These are phyloP conservation scores for Lepiota brunneoincarnata DNA, from an alignment of 768 basidiomycete species.

Conservation along the genomic window DNA sequence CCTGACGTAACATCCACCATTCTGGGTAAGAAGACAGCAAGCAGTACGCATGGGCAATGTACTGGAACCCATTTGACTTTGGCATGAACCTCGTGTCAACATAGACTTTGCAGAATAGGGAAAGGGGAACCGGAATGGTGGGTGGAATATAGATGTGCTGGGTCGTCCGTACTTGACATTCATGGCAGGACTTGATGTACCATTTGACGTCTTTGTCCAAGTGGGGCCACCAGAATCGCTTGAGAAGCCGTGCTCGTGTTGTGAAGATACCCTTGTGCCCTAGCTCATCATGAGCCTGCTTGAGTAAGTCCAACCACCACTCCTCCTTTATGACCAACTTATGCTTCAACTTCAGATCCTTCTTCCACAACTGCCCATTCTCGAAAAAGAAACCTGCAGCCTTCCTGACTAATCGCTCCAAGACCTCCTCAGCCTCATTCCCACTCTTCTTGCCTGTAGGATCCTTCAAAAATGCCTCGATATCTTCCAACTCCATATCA, in stretches of 20 bases:
- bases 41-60: slow-evolving; percentile 24
- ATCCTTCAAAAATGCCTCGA: slow-evolving; percentile 13
- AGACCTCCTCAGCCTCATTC: background rate
- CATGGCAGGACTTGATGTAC: slow-evolving; percentile 29
- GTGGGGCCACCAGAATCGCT: slow-evolving; percentile 24
- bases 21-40: slow-evolving; percentile 21
- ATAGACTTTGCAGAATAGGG: slow-evolving; percentile 25
- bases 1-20: slow-evolving; percentile 16
- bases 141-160: slow-evolving; percentile 25
- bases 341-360: slow-evolving; percentile 17
- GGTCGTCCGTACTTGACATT: slow-evolving; percentile 25
- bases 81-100: slow-evolving; percentile 28
- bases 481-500: slow-evolving; percentile 11
- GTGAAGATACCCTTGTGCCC: slow-evolving; percentile 28
- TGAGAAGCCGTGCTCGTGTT: slow-evolving; percentile 14
- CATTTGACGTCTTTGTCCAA: slow-evolving; percentile 29
- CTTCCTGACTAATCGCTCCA: slow-evolving; percentile 1
- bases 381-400: slow-evolving; percentile 16
- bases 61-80: slow-evolving; percentile 17
- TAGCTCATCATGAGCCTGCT: slow-evolving; percentile 22
- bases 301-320: slow-evolving; percentile 15
- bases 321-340: slow-evolving; percentile 13
- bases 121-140: slow-evolving; percentile 19
- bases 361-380: slow-evolving; percentile 17
- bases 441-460: background rate